Conservation (phyloP, 164 flowering plant genomes). For the Magnolia kwangsiensis region DNA sequence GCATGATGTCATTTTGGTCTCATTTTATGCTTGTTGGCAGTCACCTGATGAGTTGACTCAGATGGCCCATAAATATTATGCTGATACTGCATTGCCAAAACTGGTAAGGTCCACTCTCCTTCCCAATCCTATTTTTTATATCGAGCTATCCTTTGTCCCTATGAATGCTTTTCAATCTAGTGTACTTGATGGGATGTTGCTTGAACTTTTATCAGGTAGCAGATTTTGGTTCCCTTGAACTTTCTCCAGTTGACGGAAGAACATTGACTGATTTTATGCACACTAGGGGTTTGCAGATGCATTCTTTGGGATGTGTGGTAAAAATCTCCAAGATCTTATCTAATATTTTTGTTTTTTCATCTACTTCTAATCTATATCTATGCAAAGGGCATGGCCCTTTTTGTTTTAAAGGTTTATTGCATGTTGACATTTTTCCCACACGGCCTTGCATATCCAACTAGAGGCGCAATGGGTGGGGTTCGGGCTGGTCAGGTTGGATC, state of each 20-base stretch:
- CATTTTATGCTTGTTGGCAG: slow-evolving; percentile 36
- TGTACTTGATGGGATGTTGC: slow-evolving; percentile 13
- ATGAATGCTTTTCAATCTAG: neutral
- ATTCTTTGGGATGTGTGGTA: slow-evolving; percentile 90
- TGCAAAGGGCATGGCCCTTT: no score
- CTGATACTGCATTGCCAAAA: slow-evolving; percentile 84
- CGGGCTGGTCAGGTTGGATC: no score
- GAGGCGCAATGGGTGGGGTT: no score
- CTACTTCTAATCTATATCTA: no score
- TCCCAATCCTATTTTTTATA: neutral
- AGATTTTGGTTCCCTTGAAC: slow-evolving; percentile 96
- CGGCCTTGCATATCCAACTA: no score
- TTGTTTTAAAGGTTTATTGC: neutral
- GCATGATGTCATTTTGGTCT: slow-evolving; percentile 5
- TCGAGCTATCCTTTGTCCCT: neutral
- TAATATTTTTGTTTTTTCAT: no score
- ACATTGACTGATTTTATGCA: slow-evolving; percentile 98
- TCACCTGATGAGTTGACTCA: slow-evolving; percentile 80
- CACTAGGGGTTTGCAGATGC: slow-evolving; percentile 85
- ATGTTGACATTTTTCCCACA: neutral
- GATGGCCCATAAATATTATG: slow-evolving; percentile 87
- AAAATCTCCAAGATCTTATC: slow-evolving; percentile 14
- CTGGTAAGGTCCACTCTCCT: slow-evolving; percentile 45
- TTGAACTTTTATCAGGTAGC: slow-evolving; percentile 56
- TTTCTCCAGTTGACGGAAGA: slow-evolving; percentile 97